Base-by-base conservation (phyloP, 73 alveolate species). In the Uronychia setigera region DNA sequence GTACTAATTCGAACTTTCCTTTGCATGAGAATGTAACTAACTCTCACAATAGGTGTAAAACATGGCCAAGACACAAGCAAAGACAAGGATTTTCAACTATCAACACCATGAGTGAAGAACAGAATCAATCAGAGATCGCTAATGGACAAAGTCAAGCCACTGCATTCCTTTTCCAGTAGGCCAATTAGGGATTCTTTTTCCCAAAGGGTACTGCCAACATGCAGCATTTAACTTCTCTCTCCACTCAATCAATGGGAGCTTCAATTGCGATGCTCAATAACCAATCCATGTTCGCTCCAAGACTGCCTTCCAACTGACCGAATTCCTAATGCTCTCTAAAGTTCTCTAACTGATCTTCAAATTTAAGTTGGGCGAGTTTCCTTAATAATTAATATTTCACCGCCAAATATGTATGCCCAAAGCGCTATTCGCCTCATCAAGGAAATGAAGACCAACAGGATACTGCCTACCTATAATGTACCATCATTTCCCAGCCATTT, bases 61-160 rank as follows among this genome's bases (percentile, higher is more conserved):
- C 84, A 27, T 59, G 74, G 27, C 90, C 90, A 31, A 67, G 90
- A 33, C 90, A 83, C 79, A 83, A 83, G 79, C 60, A 81, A 74
- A 83, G 90, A 74, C 84, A 83, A 32, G 90, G 90, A 29, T 83
- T 83, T 31, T 76, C 78, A 1, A 83, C 90, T 11, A 46, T 46
- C 67, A 46, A 46, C 67, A 46, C 5, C 19, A 46, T 19, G n/a
- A n/a, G n/a, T n/a, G n/a, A n/a, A n/a, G n/a, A n/a, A n/a, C n/a
- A n/a, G n/a, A n/a, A n/a, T n/a, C n/a, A n/a, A n/a, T n/a, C n/a
- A n/a, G n/a, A n/a, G n/a, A n/a, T n/a, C n/a, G n/a, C n/a, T n/a
- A n/a, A n/a, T n/a, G n/a, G n/a, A n/a, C n/a, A n/a, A n/a, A n/a
- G n/a, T n/a, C n/a, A n/a, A n/a, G n/a, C n/a, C n/a, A n/a, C n/a